Evolutionary conservation across 257 asterid genomes (phyloP).

Genomic region (Nicotiana noctiflora): DNA sequence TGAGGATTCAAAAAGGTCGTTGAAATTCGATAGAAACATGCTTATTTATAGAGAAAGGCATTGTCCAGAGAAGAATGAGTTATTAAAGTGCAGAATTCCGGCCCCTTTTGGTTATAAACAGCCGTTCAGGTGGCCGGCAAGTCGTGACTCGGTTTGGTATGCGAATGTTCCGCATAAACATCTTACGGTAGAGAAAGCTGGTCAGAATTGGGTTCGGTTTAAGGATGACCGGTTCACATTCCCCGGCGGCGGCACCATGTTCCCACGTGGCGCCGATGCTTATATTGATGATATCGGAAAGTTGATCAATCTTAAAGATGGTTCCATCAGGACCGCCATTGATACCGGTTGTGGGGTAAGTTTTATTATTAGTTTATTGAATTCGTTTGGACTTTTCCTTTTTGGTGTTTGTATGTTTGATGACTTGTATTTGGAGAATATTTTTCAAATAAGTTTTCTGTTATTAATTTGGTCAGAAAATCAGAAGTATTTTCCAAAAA

Average conservation of each 20-base stretch:
- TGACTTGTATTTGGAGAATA: neutral
- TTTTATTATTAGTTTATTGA: neutral
- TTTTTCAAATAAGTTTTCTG: neutral
- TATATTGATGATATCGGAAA: constrained; percentile 84
- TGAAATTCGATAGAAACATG: constrained; percentile 55
- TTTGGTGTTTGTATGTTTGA: neutral
- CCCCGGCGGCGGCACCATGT: constrained; percentile 98
- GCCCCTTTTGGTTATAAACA: constrained; percentile 68
- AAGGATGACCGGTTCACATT: constrained; percentile 73
- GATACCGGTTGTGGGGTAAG: constrained; percentile 95
- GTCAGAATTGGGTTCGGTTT: constrained; percentile 94
- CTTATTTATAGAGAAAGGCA: constrained; percentile 68
- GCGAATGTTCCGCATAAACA: constrained; percentile 98
- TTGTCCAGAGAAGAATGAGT: constrained; percentile 61
- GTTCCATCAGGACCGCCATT: constrained; percentile 76
- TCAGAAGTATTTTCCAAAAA: neutral
- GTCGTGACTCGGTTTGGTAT: constrained; percentile 74
- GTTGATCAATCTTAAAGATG: constrained; percentile 56
- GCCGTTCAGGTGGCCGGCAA: constrained; percentile 91
- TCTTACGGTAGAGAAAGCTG: constrained; percentile 85
- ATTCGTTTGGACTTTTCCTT: constrained; percentile 1
- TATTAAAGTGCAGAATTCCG: constrained; percentile 64
- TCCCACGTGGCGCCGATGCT: constrained; percentile 90
- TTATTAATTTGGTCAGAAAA: neutral
- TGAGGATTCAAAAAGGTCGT: constrained; percentile 55